Percentiles rank a stretch among this genome's conserved stretches.
phyloP scores from a whole-genome alignment of 192 early-diverging fungal species.

The Pilaira anomala region DNA sequence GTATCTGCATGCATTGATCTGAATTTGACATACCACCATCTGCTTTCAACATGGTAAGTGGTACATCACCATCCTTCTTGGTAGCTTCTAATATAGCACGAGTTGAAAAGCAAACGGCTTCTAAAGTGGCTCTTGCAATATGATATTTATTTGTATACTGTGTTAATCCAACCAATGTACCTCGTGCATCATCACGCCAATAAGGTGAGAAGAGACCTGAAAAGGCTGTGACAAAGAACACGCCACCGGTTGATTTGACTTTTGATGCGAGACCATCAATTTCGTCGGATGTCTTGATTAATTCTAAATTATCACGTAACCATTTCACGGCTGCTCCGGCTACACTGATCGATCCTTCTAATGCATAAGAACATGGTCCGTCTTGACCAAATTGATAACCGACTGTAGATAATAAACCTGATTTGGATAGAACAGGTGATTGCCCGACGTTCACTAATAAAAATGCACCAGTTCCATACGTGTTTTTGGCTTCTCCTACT shows the following conservation, averaged over 20 bases:
- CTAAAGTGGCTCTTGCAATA: constrained; percentile 83
- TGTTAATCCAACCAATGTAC: constrained; percentile 84
- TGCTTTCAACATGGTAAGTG: constrained; percentile 73
- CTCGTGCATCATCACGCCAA: constrained; percentile 92
- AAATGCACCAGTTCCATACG: constrained; percentile 97
- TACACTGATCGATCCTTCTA: constrained; percentile 90
- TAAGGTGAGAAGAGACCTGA: constrained; percentile 94
- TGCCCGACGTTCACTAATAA: constrained; percentile 91
- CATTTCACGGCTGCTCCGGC: constrained; percentile 92
- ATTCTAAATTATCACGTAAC: constrained; percentile 81
- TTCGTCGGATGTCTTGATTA: constrained; percentile 73
- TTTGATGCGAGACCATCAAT: constrained; percentile 68
- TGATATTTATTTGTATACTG: constrained; percentile 87
- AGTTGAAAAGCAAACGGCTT: constrained; percentile 89
- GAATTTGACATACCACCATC: constrained; percentile 94
- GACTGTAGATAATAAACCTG: constrained; percentile 88
- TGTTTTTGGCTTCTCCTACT: constrained; percentile 89
- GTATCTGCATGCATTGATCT: constrained; percentile 88
- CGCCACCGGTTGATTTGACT: constrained; percentile 77
- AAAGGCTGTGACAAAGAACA: constrained; percentile 96
- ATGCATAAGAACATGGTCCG: constrained; percentile 67
- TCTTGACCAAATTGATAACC: constrained; percentile 82
- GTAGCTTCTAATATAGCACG: constrained; percentile 89
- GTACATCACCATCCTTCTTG: constrained; percentile 68
- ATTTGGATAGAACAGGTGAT: constrained; percentile 67